Conservation (phyloP, 1,139 yeast species). For the Scheffersomyces segobiensis region DNA sequence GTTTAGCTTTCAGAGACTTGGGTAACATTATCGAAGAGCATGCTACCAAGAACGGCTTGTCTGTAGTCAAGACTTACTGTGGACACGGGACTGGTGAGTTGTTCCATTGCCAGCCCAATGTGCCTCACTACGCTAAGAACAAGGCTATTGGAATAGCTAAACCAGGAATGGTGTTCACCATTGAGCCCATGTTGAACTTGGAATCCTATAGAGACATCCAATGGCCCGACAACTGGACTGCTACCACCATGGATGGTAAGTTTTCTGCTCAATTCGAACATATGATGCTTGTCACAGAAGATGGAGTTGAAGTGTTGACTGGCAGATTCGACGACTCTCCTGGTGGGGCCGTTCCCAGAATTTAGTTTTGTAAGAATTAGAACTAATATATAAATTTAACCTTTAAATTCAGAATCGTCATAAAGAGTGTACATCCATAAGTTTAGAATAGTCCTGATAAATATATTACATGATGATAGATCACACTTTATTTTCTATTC, state of each 20-base stretch:
- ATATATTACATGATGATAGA: no score
- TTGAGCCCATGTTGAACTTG: constrained; percentile 94
- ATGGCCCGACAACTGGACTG: constrained; percentile 99
- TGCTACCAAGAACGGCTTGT: constrained; percentile 75
- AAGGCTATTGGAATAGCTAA: constrained; percentile 93
- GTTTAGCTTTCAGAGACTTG: constrained; percentile 79
- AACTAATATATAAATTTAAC: background rate
- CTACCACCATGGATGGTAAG: constrained; percentile 85
- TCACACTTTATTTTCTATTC: no score
- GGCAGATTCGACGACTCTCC: constrained; percentile 49
- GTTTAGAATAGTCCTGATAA: no score
- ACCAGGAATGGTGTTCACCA: constrained; percentile 96
- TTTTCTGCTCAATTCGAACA: constrained; percentile 95
- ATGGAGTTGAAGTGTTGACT: constrained; percentile 88
- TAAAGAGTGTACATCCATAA: background rate
- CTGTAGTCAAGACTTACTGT: constrained; percentile 87
- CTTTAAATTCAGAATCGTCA: background rate
- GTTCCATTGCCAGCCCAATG: constrained; percentile 91
- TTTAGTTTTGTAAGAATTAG: constrained; percentile 16
- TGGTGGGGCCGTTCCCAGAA: constrained; percentile 67
- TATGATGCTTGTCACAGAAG: constrained; percentile 87
- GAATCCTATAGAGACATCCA: constrained; percentile 81
- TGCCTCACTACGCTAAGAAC: constrained; percentile 93
- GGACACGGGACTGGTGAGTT: constrained; percentile 91
- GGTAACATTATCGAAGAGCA: constrained; percentile 90